Evolutionary conservation across 2,329 filamentous ascomycete genomes (phyloP), one percentile per base, ranked within the genome.

Genomic region (Pseudogymnoascus sp.): DNA sequence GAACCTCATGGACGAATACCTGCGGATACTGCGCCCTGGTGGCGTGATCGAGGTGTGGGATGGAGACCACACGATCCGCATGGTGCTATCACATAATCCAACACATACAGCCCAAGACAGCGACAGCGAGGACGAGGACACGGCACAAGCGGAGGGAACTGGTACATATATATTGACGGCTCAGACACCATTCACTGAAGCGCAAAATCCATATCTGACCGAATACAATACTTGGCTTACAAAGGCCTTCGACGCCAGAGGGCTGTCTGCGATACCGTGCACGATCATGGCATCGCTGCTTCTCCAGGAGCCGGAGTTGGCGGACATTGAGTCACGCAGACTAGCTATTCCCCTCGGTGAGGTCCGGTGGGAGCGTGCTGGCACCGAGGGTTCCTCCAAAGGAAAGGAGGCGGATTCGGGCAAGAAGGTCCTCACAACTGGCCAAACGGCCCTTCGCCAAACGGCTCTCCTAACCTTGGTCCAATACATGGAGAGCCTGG

Each of bases 41-140:
- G 92, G 92, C 3, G 83, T 84, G 1, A 69, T 96, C 23, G 92
- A 96, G 70, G 79, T 95, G 13, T 96, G 92, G 92, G 92, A 96
- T 65, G 87, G 87, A 4, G 92, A 96, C 73, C 84, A 91, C 69
- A 82, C 86, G 10, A 83, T 96, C 64, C 87, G 92, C 65, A 92
- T 91, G 71, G 78, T 97, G 26, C 79, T 90, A 57, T 89, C 90
- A 2, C 89, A 94, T 70, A 80, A 80, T 12, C 76, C 81, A 59
- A 76, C 76, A 61, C 62, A 57, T 2, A 63, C 65, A 12, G 62
- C 63, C 7, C 64, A 66, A 3, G 71, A 70, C 52, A 71, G 73
- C 18, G 72, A 75, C 26, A 73, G 73, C 18, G 79, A 83, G 15
- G 79, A 83, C 37, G 81, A 84, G 55, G 83, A 89, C 61, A 78